phyloP scores from a whole-genome alignment of 192 early-diverging fungal genomes.

The Podila epicladia region DNA sequence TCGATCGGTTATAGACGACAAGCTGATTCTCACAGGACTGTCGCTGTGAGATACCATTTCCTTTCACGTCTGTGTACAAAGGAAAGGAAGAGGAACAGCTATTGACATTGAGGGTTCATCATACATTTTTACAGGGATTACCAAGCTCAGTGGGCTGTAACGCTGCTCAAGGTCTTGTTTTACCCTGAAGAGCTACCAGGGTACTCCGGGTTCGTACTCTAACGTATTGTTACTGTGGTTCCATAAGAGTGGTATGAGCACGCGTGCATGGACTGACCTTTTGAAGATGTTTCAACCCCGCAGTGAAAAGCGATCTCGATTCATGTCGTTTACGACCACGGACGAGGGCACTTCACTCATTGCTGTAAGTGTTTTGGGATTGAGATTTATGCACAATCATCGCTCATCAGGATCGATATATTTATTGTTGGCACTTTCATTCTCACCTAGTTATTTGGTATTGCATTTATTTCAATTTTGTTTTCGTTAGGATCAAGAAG shows the following conservation, averaged over 20 bases:
- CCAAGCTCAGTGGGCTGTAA: constrained; percentile 57
- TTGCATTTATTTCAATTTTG: neutral
- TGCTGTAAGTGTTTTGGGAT: constrained; percentile 9
- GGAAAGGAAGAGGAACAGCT: neutral
- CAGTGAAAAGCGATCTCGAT: constrained; percentile 26
- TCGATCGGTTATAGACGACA: constrained; percentile 33
- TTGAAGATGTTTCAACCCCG: neutral
- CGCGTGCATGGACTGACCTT: neutral
- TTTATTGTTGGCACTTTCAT: neutral
- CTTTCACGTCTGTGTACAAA: neutral
- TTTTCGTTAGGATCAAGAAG: constrained; percentile 49
- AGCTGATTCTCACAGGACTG: constrained; percentile 31
- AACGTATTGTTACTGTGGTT: neutral
- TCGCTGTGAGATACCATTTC: constrained; percentile 8
- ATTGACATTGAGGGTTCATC: neutral
- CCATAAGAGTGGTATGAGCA: neutral
- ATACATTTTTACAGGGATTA: constrained; percentile 47
- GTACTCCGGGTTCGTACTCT: constrained; percentile 7
- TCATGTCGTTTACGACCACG: constrained; percentile 67
- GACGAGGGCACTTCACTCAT: constrained; percentile 70
- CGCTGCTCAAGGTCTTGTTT: constrained; percentile 62
- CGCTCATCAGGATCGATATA: neutral
- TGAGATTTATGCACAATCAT: neutral
- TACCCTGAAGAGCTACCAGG: constrained; percentile 55
- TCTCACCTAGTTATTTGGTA: no score